Evolutionary conservation across 2,329 filamentous ascomycete genomes (phyloP).

Genomic region (Tolypocladium paradoxum): DNA sequence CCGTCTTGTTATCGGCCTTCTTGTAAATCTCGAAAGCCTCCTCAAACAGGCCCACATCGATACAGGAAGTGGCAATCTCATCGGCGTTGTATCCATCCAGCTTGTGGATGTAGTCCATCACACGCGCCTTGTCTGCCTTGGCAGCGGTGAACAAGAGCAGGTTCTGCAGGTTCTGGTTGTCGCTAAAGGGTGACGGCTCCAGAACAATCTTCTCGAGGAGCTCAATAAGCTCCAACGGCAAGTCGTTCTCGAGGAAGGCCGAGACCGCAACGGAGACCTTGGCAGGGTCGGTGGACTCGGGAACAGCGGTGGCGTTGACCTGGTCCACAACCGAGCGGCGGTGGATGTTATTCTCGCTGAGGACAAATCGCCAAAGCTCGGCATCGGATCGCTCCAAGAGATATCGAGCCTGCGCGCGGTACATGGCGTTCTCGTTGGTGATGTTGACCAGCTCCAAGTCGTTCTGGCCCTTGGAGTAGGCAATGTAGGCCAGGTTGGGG

Average conservation of each 20-base stretch:
- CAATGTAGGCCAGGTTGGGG: conserved; percentile 88
- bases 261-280: conserved; percentile 93
- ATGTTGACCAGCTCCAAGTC: conserved; percentile 95
- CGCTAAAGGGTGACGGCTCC: conserved; percentile 98
- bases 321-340: conserved; percentile 90
- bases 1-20: conserved; percentile 83
- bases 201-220: conserved; percentile 97
- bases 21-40: conserved; percentile 98
- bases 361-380: conserved; percentile 90
- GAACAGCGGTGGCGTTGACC: conserved; percentile 89
- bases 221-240: conserved; percentile 91
- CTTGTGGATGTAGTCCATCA: conserved; percentile 94
- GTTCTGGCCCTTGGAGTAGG: conserved; percentile 93
- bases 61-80: conserved; percentile 86
- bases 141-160: conserved; percentile 91
- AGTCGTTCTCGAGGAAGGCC: conserved; percentile 80
- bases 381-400: conserved; percentile 79
- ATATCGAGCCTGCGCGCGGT: conserved; percentile 93
- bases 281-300: conserved; percentile 82
- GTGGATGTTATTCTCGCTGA: conserved; percentile 93
- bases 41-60: conserved; percentile 88
- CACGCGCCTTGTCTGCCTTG: conserved; percentile 87
- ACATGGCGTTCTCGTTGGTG: conserved; percentile 99
- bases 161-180: conserved; percentile 95
- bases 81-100: conserved; percentile 82